Evolutionary conservation across 345 rosid species (phyloP).

Genomic region (Heritiera littoralis): DNA sequence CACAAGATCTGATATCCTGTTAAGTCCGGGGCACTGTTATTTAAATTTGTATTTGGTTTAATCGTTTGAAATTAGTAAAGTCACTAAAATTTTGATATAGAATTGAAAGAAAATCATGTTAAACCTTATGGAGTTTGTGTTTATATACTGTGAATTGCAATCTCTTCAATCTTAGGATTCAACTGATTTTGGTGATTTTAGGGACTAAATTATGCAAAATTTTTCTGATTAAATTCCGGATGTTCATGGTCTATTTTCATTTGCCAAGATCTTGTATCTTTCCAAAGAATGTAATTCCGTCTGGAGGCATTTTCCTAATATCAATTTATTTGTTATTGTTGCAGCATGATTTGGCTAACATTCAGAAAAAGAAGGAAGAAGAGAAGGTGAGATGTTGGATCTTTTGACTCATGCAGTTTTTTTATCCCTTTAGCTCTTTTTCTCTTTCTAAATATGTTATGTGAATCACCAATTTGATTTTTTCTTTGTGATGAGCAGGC

Average conservation of each 20-base stretch:
- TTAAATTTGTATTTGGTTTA: background rate
- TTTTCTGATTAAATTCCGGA: background rate
- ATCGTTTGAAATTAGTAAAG: background rate
- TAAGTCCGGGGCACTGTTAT: background rate
- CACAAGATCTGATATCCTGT: background rate
- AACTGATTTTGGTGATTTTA: background rate
- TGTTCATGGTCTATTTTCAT: background rate
- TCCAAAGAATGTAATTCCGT: background rate
- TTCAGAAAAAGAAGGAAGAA: conserved; percentile 31
- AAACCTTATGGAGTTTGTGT: background rate
- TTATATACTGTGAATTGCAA: background rate
- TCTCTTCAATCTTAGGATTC: background rate
- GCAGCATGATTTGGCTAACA: conserved; percentile 18
- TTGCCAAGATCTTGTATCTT: background rate
- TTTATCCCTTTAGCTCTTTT: background rate
- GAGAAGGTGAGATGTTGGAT: conserved; percentile 22
- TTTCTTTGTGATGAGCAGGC: conserved; percentile 46
- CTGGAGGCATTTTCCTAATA: background rate
- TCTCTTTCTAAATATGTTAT: background rate
- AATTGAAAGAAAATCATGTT: background rate
- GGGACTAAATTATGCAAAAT: background rate
- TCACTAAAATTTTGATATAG: background rate
- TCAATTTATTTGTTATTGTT: background rate
- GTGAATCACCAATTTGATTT: background rate
- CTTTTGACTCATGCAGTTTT: background rate